Conservation (phyloP, 2,329 filamentous ascomycete species). For the Hypoxylon sp. region DNA sequence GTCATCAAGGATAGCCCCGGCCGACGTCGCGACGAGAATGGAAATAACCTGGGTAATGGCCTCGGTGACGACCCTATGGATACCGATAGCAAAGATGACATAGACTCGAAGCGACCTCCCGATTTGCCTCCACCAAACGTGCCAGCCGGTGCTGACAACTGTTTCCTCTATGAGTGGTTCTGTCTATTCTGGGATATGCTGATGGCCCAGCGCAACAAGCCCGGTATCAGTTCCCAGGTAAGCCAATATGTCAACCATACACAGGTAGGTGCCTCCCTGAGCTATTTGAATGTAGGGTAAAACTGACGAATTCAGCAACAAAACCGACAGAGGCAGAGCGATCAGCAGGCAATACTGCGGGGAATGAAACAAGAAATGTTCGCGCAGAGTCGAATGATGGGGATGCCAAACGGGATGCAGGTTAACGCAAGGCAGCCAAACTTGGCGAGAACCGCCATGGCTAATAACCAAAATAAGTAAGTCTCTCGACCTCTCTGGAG, state of each 20-base stretch:
- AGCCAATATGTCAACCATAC: conserved; percentile 85
- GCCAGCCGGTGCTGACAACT: conserved; percentile 76
- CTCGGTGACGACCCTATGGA: conserved; percentile 83
- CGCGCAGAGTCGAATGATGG: conserved; percentile 76
- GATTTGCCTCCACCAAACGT: conserved; percentile 84
- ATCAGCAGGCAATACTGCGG: conserved; percentile 83
- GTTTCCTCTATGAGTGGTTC: conserved; percentile 98
- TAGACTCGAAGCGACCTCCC: conserved; percentile 80
- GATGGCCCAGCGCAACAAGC: conserved; percentile 81
- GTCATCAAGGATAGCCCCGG: conserved; percentile 78
- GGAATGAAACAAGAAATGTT: conserved; percentile 76
- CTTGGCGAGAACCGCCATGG: conserved; percentile 81
- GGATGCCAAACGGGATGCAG: conserved; percentile 73
- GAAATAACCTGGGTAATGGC: conserved; percentile 77
- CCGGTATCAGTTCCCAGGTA: conserved; percentile 72
- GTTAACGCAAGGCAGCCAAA: conserved; percentile 73
- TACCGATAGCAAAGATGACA: conserved; percentile 84
- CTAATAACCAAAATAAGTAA: conserved; percentile 82
- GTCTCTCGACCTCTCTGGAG: conserved; percentile 55
- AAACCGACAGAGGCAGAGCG: conserved; percentile 79
- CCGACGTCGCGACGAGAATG: conserved; percentile 76
- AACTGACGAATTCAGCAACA: conserved; percentile 67
- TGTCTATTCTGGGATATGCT: conserved; percentile 98
- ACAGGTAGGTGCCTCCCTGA: conserved; percentile 72
- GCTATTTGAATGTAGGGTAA: conserved; percentile 22